These are phyloP conservation scores for Cordyceps tenuipes DNA, from an alignment of 2,329 filamentous ascomycete species.

Conservation along the genomic window DNA sequence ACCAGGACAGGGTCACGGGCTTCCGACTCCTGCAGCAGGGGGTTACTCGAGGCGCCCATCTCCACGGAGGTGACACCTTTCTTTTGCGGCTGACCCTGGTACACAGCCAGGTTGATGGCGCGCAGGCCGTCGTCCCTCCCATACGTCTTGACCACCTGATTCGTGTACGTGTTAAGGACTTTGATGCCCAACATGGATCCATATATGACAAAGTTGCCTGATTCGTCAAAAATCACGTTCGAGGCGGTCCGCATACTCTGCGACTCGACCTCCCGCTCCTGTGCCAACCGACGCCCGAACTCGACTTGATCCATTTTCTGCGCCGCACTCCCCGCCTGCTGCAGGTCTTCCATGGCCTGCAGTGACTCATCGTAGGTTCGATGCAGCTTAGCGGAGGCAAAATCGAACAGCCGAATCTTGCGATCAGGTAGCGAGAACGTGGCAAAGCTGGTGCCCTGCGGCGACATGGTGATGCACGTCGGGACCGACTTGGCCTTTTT, in stretches of 20 bases:
- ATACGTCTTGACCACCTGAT: conserved; percentile 83
- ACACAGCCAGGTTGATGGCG: conserved; percentile 73
- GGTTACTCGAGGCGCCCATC: conserved; percentile 94
- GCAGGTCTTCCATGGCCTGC: conserved; percentile 83
- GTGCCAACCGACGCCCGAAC: conserved; percentile 78
- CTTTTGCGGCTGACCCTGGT: conserved; percentile 92
- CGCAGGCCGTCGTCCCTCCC: conserved; percentile 85
- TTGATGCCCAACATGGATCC: conserved; percentile 89
- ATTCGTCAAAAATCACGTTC: conserved; percentile 93
- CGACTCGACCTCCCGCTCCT: conserved; percentile 78
- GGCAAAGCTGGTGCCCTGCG: conserved; percentile 76
- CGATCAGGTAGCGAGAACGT: conserved; percentile 89
- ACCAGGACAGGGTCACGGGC: conserved; percentile 83
- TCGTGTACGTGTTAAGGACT: conserved; percentile 92
- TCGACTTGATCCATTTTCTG: conserved; percentile 83
- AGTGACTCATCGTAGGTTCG: conserved; percentile 94
- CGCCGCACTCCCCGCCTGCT: conserved; percentile 78
- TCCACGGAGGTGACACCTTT: conserved; percentile 89
- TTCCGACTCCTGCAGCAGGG: conserved; percentile 86
- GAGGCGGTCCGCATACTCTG: conserved; percentile 57
- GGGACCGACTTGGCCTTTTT: conserved; percentile 89
- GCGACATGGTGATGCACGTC: conserved; percentile 74
- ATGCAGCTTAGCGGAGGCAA: conserved; percentile 77
- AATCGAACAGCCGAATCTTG: conserved; percentile 90
- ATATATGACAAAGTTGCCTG: conserved; percentile 88